Base-by-base conservation (phyloP, 768 basidiomycete species). In the Leccinum boreale region DNA sequence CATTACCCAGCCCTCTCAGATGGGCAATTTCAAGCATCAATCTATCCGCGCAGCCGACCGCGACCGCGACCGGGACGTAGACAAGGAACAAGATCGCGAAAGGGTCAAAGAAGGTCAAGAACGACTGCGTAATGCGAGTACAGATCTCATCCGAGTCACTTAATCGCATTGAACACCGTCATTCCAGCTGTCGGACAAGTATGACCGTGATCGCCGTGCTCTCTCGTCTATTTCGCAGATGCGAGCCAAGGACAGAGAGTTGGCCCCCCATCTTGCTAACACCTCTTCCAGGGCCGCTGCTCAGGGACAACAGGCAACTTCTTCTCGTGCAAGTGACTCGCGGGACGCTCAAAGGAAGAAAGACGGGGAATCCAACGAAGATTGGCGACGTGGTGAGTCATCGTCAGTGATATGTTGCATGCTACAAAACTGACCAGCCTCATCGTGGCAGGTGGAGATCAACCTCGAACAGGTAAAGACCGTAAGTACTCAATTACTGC, bases 21-120 rank as follows among this genome's bases (percentile, higher is more conserved):
- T 94, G 92, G 92, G 92, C 50, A 92, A 92, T 68, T 94, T 94
- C 73, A 90, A 91, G 68, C 92, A 93, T 66, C 92, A 94, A 63
- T 90, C 91, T 11, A 74, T 87, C 64, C 88, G 90, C 53, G 77
- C 82, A 15, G 78, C 75, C 45, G 89, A 90, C 70, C 81, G 86
- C 50, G 83, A 74, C 56, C 75, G 79, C 50, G 83, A 74, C 47
- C 68, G 65, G 54, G 72, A 84, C 23, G 68, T 70, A 8, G 86
- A 80, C 57, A 74, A 72, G 56, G 80, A 81, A 28, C 74, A 77
- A 53, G 81, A 82, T 51, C 79, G 80, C 7, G 79, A 90, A 66
- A 76, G 85, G 62, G 87, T 90, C 62, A 87, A 85, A 67, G 89
- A 91, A 63, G 88, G 89, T 15, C 87, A 89, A 66, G 89, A 91